phyloP scores from a whole-genome alignment of 1,284 basidiomycete genomes.

The Xerocomus cyaneibrunnescens region DNA sequence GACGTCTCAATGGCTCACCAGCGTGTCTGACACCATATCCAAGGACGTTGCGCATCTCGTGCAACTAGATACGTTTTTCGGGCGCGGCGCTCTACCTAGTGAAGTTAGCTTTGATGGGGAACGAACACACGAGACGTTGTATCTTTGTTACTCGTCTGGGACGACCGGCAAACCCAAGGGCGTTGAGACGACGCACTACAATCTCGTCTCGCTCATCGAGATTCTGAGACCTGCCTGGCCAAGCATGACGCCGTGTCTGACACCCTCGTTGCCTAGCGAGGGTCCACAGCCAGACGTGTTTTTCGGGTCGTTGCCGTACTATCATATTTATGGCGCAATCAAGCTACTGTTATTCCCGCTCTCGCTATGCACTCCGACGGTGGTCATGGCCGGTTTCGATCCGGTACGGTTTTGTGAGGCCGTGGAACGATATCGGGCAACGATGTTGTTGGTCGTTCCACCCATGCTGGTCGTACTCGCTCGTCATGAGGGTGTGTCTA shows the following conservation, averaged over 20 bases:
- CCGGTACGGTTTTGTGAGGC: conserved; percentile 66
- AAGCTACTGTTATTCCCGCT: conserved; percentile 65
- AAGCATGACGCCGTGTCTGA: conserved; percentile 29
- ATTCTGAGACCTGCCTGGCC: conserved; percentile 46
- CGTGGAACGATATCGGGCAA: conserved; percentile 66
- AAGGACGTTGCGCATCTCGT: conserved; percentile 30
- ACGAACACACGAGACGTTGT: conserved; percentile 51
- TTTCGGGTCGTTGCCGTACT: conserved; percentile 59
- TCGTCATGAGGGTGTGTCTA: conserved; percentile 54
- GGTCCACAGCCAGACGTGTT: conserved; percentile 42
- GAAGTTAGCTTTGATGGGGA: conserved; percentile 54
- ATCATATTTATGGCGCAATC: conserved; percentile 54
- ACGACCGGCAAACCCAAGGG: conserved; percentile 64
- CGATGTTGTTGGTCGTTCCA: conserved; percentile 71
- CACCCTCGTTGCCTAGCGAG: conserved; percentile 11
- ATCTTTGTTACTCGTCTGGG: conserved; percentile 68
- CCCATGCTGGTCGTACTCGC: conserved; percentile 78
- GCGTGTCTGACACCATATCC: conserved; percentile 36
- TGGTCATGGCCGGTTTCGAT: conserved; percentile 76
- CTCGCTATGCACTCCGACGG: conserved; percentile 54
- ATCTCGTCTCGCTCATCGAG: conserved; percentile 52
- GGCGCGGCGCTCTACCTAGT: conserved; percentile 41
- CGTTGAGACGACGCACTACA: conserved; percentile 68
- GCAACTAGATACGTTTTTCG: conserved; percentile 44
- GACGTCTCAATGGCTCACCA: conserved; percentile 41